A percentile compares a stretch with the other conserved stretches of the same genome.
Conservation (phyloP, 345 rosid genomes). For the Sonneratia caseolaris region DNA sequence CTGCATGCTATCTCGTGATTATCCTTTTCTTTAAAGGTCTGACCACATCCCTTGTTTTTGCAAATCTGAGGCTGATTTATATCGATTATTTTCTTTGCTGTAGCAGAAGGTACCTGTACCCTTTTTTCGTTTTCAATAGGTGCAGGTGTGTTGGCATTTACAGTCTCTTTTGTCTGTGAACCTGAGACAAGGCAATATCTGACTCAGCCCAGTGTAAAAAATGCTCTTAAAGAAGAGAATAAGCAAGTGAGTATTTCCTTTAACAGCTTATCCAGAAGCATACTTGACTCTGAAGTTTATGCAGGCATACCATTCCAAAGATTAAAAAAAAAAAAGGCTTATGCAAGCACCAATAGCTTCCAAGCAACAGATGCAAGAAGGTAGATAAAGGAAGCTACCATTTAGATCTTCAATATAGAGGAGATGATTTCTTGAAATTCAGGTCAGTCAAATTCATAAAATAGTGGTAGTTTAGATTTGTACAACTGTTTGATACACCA, state of each 20-base stretch:
- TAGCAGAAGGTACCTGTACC: conserved; percentile 18
- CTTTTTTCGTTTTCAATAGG: conserved; percentile 25
- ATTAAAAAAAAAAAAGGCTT: too few relatives aligned
- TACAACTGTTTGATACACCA: neutral
- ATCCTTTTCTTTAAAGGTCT: conserved; percentile 74
- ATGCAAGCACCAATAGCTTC: too few relatives aligned
- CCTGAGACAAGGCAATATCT: conserved; percentile 30
- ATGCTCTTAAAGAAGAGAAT: neutral
- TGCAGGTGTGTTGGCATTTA: conserved; percentile 12
- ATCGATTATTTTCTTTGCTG: conserved; percentile 41
- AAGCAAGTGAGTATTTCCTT: neutral
- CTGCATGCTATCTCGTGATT: conserved; percentile 73
- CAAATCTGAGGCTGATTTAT: conserved; percentile 72
- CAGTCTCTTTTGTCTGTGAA: conserved; percentile 38
- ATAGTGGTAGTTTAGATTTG: too few relatives aligned
- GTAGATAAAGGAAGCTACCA: too few relatives aligned
- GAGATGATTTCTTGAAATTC: too few relatives aligned
- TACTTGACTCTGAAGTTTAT: too few relatives aligned
- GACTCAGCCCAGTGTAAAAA: neutral
- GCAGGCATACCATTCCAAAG: too few relatives aligned
- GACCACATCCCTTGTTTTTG: conserved; percentile 75
- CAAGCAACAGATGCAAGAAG: too few relatives aligned
- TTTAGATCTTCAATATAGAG: too few relatives aligned
- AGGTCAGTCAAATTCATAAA: too few relatives aligned
- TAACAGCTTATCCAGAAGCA: too few relatives aligned